Evolutionary conservation across 108 stramenopile genomes (phyloP).

Genomic region (Cyclotella distinguenda): DNA sequence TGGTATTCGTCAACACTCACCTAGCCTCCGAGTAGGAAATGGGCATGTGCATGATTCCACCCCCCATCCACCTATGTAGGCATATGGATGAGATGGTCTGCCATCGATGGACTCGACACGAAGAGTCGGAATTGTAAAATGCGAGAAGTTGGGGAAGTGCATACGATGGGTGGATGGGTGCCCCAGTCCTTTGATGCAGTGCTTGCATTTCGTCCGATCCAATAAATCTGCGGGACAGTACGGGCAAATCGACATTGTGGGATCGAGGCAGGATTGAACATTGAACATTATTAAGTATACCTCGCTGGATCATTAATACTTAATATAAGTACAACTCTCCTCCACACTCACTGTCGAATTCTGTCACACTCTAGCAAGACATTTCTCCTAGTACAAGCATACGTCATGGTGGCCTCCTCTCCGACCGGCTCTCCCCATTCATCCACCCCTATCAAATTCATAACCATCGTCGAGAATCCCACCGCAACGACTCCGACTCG

Average conservation of each 20-base stretch:
- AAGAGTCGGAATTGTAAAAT: constrained; percentile 39
- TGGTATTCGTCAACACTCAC: no score
- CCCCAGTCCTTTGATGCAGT: constrained; percentile 71
- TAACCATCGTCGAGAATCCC: constrained; percentile 84
- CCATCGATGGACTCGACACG: constrained; percentile 45
- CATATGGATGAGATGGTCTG: constrained; percentile 67
- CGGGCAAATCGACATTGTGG: not conserved
- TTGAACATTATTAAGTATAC: no score
- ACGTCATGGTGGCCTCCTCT: constrained; percentile 60
- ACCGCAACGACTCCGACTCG: constrained; percentile 58
- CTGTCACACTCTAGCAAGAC: no score
- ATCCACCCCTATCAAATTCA: constrained; percentile 78
- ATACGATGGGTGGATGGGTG: constrained; percentile 75
- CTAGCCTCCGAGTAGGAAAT: constrained; percentile 84
- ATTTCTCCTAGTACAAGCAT: constrained; percentile 69
- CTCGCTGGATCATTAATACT: constrained; percentile 6
- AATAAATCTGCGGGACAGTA: not conserved
- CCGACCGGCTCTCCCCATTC: constrained; percentile 44
- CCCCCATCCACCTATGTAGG: constrained; percentile 64
- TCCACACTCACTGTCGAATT: no score
- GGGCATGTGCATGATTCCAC: constrained; percentile 31
- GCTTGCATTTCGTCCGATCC: constrained; percentile 20
- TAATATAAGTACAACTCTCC: constrained; percentile 49
- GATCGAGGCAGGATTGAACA: not conserved
- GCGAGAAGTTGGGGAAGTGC: constrained; percentile 71